Evolutionary conservation across 768 basidiomycete genomes (phyloP).

Genomic region (Neoboletus brunneissimus): DNA sequence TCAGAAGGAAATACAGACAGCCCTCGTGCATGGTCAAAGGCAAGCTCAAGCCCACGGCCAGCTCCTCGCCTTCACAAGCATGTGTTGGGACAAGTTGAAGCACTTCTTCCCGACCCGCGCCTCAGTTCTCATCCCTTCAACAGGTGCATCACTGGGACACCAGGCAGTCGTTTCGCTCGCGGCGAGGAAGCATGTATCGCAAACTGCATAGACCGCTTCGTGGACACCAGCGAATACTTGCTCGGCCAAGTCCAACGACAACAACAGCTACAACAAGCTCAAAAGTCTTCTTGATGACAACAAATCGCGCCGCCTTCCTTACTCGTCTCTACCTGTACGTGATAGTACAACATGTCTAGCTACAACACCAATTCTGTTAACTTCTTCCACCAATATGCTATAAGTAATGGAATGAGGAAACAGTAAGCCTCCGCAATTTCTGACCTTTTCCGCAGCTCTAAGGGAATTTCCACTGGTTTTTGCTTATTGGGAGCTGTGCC

Average conservation of each 20-base stretch:
- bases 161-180: conserved; percentile 74
- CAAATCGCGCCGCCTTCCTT: background rate
- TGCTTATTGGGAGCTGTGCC: conserved; percentile 42
- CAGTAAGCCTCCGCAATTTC: conserved; percentile 69
- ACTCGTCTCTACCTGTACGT: conserved; percentile 4
- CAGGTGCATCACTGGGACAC: conserved; percentile 80
- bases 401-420: conserved; percentile 60
- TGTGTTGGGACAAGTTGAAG: conserved; percentile 90
- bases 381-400: conserved; percentile 48
- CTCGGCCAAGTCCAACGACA: conserved; percentile 58
- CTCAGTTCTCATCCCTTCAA: conserved; percentile 10
- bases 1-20: conserved; percentile 79
- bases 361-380: conserved; percentile 26
- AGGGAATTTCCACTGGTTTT: conserved; percentile 50
- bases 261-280: conserved; percentile 47
- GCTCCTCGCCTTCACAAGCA: conserved; percentile 75
- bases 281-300: conserved; percentile 11
- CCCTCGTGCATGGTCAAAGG: conserved; percentile 78
- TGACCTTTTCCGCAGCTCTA: conserved; percentile 49
- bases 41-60: conserved; percentile 74
- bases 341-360: conserved; percentile 11
- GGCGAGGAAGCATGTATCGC: conserved; percentile 78
- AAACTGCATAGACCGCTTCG: conserved; percentile 90
- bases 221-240: conserved; percentile 83
- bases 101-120: conserved; percentile 4